Evolutionary conservation across 2,329 filamentous ascomycete genomes (phyloP), one percentile per base, ranked within the genome.

Genomic region (Colletotrichum coccodes): DNA sequence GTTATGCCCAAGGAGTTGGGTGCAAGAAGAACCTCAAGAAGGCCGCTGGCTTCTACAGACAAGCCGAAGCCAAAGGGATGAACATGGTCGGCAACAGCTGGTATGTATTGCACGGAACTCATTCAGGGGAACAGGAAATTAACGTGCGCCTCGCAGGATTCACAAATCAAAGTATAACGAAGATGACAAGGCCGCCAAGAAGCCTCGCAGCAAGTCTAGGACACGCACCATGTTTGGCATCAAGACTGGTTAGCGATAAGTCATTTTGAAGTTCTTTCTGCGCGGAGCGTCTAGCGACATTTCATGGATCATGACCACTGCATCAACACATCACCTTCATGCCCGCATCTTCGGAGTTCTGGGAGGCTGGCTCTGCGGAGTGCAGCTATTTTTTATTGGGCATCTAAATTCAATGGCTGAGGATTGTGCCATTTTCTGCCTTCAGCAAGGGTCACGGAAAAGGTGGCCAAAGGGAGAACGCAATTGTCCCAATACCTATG

Each of bases 31-130:
- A 98, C 77, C 84, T 98, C 77, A 98, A 94, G 84, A 98, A 95
- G 82, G 95, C 94, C 57, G 95, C 96, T 68, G 92, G 90, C 70
- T 94, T 96, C 75, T 98, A 98, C 79, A 91, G 96, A 26, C 87
- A 91, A 84, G 96, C 96, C 6, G 96, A 97, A 79, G 90, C 92
- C 28, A 96, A 96, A 81, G 96, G 96, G 7, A 95, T 98, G 86
- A 97, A 90, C 80, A 98, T 98, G 94, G 92, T 97, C 64, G 96
- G 96, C 63, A 98, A 98, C 79, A 98, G 94, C 85, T 99, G 96
- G 95, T 97, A 86, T 78, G 93, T 88, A 65, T 69, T 47, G 36
- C 23, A 23, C 8, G 21, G 49, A 57, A 8, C 12, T 26, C 4
- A 36, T 11, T n/a, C 34, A n/a, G 50, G 32, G 50, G 52, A 61